phyloP scores from a whole-genome alignment of 768 basidiomycete species.

The Mycena pura region DNA sequence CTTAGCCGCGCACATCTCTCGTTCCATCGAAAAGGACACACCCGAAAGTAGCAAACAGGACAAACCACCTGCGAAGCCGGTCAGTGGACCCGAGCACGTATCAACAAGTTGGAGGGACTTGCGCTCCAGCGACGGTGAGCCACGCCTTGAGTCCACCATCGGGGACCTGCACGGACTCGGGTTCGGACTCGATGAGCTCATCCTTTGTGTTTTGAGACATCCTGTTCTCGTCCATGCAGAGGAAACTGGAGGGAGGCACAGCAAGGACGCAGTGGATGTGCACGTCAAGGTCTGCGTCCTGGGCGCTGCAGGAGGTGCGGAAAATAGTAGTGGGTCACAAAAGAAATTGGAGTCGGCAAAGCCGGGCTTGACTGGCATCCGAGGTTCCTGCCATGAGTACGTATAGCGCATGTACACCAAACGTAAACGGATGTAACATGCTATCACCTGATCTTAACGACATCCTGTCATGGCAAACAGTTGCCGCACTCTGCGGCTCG shows the following conservation, averaged over 20 bases:
- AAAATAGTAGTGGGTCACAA: too few species aligned
- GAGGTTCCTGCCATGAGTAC: too few species aligned
- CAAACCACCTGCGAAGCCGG: constrained; percentile 12
- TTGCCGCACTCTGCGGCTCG: too few species aligned
- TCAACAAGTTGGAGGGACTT: background rate
- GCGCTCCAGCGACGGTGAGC: constrained; percentile 17
- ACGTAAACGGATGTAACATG: too few species aligned
- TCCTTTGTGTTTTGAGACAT: constrained; percentile 20
- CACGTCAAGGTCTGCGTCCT: too few species aligned
- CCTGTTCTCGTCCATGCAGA: background rate
- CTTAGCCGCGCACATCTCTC: background rate
- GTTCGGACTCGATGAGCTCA: background rate
- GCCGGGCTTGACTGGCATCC: too few species aligned
- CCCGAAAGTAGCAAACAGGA: constrained; percentile 16
- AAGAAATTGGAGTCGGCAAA: too few species aligned
- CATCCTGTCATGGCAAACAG: too few species aligned
- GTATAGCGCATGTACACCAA: too few species aligned
- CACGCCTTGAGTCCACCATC: constrained; percentile 12
- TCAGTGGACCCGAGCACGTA: background rate
- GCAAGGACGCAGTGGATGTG: background rate
- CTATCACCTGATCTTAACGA: too few species aligned
- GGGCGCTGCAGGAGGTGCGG: too few species aligned
- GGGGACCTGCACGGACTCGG: background rate
- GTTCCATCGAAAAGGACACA: background rate
- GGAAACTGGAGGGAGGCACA: background rate